These are phyloP conservation scores for Hygrocybe punicea DNA, from an alignment of 768 basidiomycete genomes.

Conservation along the genomic window DNA sequence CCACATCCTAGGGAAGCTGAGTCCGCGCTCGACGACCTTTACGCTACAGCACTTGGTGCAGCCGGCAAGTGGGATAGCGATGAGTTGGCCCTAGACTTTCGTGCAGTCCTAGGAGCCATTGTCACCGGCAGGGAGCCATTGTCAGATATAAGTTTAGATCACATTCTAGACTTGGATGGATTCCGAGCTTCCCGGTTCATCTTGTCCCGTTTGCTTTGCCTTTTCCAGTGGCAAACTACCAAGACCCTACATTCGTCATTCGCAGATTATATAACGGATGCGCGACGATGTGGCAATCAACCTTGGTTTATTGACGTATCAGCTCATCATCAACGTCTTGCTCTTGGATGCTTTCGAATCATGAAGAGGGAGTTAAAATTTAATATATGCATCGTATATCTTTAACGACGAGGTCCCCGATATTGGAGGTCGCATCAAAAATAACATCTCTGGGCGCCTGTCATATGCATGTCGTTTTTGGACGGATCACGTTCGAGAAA, in stretches of 20 bases:
- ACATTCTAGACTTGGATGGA: background rate
- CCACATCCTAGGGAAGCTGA: background rate
- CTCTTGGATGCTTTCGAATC: conserved; percentile 24
- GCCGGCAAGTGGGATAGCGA: conserved; percentile 1
- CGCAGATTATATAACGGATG: conserved; percentile 1
- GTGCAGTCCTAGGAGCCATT: conserved; percentile 3
- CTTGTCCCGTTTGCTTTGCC: background rate
- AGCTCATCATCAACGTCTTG: conserved; percentile 13
- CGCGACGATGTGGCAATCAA: background rate
- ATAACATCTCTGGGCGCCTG: conserved; percentile 27
- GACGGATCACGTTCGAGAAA: conserved; percentile 28
- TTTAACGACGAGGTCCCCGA: conserved; percentile 26
- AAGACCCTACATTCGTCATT: conserved; percentile 6
- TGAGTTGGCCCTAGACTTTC: background rate
- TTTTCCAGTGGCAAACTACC: background rate
- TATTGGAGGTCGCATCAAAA: conserved; percentile 14
- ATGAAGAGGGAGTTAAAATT: conserved; percentile 37
- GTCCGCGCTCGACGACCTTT: background rate
- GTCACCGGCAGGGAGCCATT: background rate
- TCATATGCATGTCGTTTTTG: conserved; percentile 39
- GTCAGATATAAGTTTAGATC: background rate
- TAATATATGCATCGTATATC: conserved; percentile 40
- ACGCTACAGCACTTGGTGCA: background rate
- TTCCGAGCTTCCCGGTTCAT: background rate
- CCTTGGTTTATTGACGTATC: conserved; percentile 3